phyloP scores from a whole-genome alignment of 2,329 filamentous ascomycete genomes.

The Aotearoamyces nothofagi region DNA sequence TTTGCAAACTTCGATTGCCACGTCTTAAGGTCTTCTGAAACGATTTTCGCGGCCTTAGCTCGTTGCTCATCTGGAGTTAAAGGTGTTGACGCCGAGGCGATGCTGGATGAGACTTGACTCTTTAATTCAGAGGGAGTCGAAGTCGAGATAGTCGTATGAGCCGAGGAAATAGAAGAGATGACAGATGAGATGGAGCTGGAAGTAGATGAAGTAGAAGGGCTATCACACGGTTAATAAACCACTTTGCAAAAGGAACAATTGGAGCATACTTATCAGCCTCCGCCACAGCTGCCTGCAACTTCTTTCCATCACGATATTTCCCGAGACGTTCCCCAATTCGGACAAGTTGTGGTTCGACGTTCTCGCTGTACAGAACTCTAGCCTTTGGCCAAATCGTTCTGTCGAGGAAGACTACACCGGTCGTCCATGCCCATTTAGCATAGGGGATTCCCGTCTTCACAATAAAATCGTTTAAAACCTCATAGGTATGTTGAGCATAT shows the following conservation, averaged over 20 bases:
- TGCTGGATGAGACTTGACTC: constrained; percentile 5
- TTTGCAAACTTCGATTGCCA: constrained; percentile 85
- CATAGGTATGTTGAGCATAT: constrained; percentile 56
- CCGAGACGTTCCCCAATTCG: constrained; percentile 85
- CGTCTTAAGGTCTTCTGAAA: constrained; percentile 61
- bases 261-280: constrained; percentile 30
- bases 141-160: constrained; percentile 10
- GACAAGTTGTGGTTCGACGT: constrained; percentile 87
- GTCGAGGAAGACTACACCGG: constrained; percentile 55
- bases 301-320: constrained; percentile 49
- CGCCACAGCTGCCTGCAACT: constrained; percentile 41
- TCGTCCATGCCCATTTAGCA: constrained; percentile 53
- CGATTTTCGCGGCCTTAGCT: constrained; percentile 45
- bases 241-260: no score
- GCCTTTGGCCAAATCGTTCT: constrained; percentile 69
- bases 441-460: constrained; percentile 58
- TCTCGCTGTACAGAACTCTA: constrained; percentile 69
- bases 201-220: constrained; percentile 15
- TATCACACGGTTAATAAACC: no score
- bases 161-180: constrained; percentile 12
- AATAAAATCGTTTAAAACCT: constrained; percentile 48
- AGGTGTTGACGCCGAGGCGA: constrained; percentile 10
- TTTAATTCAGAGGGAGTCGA: constrained; percentile 13
- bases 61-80: constrained; percentile 28
- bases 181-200: constrained; percentile 14